Conservation (phyloP, 495 filamentous ascomycete species). For the Viridothelium virens region DNA sequence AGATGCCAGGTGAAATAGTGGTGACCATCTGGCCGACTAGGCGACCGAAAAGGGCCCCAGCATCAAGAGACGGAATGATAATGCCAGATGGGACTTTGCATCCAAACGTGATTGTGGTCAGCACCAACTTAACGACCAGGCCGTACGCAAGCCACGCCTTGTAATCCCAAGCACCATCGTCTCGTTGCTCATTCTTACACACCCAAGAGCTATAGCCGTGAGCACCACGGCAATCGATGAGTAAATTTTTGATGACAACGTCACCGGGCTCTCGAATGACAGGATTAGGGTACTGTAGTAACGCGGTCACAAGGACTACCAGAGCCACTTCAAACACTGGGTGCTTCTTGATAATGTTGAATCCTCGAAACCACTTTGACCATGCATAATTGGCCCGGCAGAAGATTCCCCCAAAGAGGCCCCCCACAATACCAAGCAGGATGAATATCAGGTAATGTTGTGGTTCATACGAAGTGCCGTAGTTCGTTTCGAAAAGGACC, state of each 20-base stretch:
- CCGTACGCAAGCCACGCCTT: constrained; percentile 47
- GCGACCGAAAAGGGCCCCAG: constrained; percentile 49
- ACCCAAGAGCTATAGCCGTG: constrained; percentile 37
- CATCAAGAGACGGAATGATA: constrained; percentile 53
- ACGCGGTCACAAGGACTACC: constrained; percentile 44
- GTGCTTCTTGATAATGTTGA: constrained; percentile 44
- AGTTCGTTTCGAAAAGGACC: constrained; percentile 53
- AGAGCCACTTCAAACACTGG: constrained; percentile 49
- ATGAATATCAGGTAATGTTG: constrained; percentile 50
- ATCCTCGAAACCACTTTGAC: constrained; percentile 48
- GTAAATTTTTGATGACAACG: constrained; percentile 46
- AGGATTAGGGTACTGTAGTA: constrained; percentile 51
- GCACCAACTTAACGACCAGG: constrained; percentile 45
- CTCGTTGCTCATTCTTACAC: constrained; percentile 40
- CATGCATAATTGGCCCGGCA: constrained; percentile 50
- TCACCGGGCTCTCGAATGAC: constrained; percentile 47
- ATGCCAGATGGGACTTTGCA: constrained; percentile 52
- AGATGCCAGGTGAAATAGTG: constrained; percentile 48
- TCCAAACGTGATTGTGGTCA: constrained; percentile 51
- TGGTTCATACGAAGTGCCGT: constrained; percentile 45
- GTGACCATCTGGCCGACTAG: constrained; percentile 46
- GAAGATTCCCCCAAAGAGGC: constrained; percentile 50
- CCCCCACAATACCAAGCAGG: constrained; percentile 48
- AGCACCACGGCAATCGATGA: constrained; percentile 44
- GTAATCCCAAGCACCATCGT: constrained; percentile 29